These are phyloP conservation scores for Pseudogymnoascus pannorum DNA, from an alignment of 2,329 filamentous ascomycete species.

Conservation along the genomic window DNA sequence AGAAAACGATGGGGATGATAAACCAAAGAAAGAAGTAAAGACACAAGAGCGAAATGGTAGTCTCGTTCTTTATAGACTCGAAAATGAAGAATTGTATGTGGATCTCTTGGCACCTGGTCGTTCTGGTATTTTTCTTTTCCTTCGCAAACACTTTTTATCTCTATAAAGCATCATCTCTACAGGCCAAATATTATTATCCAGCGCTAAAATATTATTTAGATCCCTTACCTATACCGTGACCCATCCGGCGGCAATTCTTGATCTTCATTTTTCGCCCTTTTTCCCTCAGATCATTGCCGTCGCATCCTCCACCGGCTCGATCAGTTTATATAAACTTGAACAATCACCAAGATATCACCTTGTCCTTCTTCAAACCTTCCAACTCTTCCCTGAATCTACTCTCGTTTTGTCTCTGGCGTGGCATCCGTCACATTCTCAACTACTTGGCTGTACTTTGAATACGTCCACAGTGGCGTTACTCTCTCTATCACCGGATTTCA, in stretches of 20 bases:
- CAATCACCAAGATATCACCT: slow-evolving; percentile 23
- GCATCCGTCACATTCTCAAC: slow-evolving; percentile 49
- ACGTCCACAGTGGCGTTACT: slow-evolving; percentile 56
- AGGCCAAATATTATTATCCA: neutral
- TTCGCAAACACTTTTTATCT: slow-evolving; percentile 10
- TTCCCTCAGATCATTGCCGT: slow-evolving; percentile 55
- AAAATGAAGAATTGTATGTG: slow-evolving; percentile 49
- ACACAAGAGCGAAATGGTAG: slow-evolving; percentile 65
- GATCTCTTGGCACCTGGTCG: neutral
- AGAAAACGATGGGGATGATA: slow-evolving; percentile 6
- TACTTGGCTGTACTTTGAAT: slow-evolving; percentile 66
- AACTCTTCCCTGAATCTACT: slow-evolving; percentile 47
- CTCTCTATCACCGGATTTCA: slow-evolving; percentile 13
- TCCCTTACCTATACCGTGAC: slow-evolving; percentile 49
- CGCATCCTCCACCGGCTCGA: slow-evolving; percentile 67
- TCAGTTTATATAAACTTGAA: slow-evolving; percentile 55
- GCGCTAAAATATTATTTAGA: slow-evolving; percentile 31
- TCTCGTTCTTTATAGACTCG: slow-evolving; percentile 57
- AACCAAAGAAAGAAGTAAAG: slow-evolving; percentile 23
- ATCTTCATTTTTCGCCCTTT: slow-evolving; percentile 69
- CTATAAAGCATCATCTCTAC: neutral
- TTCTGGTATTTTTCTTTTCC: neutral
- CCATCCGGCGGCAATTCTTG: slow-evolving; percentile 69
- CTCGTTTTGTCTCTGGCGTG: slow-evolving; percentile 69
- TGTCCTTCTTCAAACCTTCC: slow-evolving; percentile 34